A percentile compares a stretch with the other conserved stretches of the same genome.
These are phyloP conservation scores for Purshia tridentata DNA, from an alignment of 306 rosid genomes.

Conservation along the genomic window DNA sequence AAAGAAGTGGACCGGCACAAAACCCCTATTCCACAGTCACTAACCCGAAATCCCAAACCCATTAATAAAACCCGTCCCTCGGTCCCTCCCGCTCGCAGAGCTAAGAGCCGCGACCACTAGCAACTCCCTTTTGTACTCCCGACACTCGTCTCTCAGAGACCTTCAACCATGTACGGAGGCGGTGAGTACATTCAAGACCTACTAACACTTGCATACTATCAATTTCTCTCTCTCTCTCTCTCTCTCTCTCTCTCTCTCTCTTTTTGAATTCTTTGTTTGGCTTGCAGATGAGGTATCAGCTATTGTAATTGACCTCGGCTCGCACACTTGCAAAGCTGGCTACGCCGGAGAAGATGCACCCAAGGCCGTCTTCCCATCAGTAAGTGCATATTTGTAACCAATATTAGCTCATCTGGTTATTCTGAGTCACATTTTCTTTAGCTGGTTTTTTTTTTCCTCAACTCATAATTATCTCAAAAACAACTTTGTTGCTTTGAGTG, in stretches of 20 bases:
- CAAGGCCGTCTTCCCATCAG: constrained; percentile 95
- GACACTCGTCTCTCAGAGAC: constrained; percentile 12
- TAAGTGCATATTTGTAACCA: constrained; percentile 27
- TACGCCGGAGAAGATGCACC: constrained; percentile 99
- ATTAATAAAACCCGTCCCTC: constrained; percentile 2
- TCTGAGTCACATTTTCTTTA: not conserved
- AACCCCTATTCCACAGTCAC: not conserved
- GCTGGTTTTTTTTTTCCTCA: not conserved
- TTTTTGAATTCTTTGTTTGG: not conserved
- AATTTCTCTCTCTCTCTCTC: not conserved
- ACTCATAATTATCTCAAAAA: not conserved
- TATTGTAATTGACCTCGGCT: constrained; percentile 83
- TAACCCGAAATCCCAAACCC: not conserved
- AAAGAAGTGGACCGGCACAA: not conserved
- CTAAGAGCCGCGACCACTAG: not conserved
- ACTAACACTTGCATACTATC: not conserved
- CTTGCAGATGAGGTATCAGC: constrained; percentile 91
- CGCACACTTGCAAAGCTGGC: constrained; percentile 98
- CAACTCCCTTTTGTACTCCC: not conserved
- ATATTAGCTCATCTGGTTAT: not conserved
- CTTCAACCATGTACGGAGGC: constrained; percentile 83
- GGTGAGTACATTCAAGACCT: constrained; percentile 51
- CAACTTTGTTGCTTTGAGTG: not conserved
- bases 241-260: not conserved
- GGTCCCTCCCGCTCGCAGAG: not conserved